These are phyloP conservation scores for Hypoxylon intermedium DNA, from an alignment of 495 filamentous ascomycete genomes.

Conservation along the genomic window DNA sequence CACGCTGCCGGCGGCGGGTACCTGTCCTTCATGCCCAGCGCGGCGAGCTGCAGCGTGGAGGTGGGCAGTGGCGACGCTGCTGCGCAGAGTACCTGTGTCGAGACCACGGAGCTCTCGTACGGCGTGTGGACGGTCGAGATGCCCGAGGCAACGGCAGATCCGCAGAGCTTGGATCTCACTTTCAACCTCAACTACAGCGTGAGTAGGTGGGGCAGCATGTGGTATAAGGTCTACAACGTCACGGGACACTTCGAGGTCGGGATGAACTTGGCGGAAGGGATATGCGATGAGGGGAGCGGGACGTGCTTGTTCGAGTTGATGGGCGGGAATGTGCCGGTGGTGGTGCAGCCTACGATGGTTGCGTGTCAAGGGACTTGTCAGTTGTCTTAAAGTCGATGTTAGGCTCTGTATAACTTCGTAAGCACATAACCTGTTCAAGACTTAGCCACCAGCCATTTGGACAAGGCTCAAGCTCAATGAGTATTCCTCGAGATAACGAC, in stretches of 20 bases:
- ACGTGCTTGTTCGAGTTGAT: constrained; percentile 4
- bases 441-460: too few relatives aligned
- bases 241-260: constrained; percentile 12
- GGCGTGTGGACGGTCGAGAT: constrained; percentile 12
- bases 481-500: too few relatives aligned
- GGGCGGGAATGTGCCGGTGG: neutral
- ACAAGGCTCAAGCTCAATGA: too few relatives aligned
- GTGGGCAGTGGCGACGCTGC: neutral
- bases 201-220: constrained; percentile 1
- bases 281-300: neutral
- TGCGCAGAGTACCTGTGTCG: neutral
- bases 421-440: too few relatives aligned
- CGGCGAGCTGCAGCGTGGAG: constrained; percentile 16
- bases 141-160: neutral
- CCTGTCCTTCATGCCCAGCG: constrained; percentile 20
- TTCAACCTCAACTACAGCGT: constrained; percentile 25
- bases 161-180: neutral
- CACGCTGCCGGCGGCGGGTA: constrained; percentile 27
- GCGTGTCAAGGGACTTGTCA: constrained; percentile 22
- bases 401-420: too few relatives aligned
- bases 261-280: neutral
- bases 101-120: constrained; percentile 5
- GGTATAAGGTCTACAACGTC: constrained; percentile 23
- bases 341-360: constrained; percentile 13
- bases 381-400: too few relatives aligned